Base-by-base conservation (phyloP, 192 early-diverging fungal species). In the Gorgonomyces haynaldii region DNA sequence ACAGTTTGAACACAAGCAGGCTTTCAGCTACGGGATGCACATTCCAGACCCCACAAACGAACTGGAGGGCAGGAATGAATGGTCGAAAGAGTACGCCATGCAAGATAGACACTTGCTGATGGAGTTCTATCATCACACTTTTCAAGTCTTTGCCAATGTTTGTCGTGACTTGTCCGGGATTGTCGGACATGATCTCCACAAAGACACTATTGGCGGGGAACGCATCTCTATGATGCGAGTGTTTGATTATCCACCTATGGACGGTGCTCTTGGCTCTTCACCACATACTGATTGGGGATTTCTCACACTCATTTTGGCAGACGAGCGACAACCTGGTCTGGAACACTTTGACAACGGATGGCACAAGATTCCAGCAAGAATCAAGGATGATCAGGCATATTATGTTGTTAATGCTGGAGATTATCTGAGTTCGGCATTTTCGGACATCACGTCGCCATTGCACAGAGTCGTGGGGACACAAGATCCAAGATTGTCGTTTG, bases 341-440 rank as follows among this genome's bases (percentile, higher is more conserved):
- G 72, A 80, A 29, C 45, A 46, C 21, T 26, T 50, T 22, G 55
- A 64, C 13, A 62, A 49, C 16, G 31, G 38, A 19, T 78, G 75
- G 72, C 44, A 58, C 4, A 70, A 78, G 23, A 58, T 79, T 32
- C 53, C 60, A 9, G 65, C 62, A 24, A 66, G 60, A 12, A 25
- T 35, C 5, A 16, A 3, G 2, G 43, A 32, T 53, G 16, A 15
- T 16, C 21, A 24, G 8, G 1, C 28, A 4, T 46, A 22, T 15
- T 60, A 74, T 13, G 60, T 82, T 30, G 71, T 81, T 49, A 81
- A 79, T 39, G 74, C 63, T 20, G 79, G 79, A 5, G 79, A 81
- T 49, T 81, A 76, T 44, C 47, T 79, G 25, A 23, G 21, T 21
- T 23, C 24, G 39, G 39, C 39, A 22, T n/a, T n/a, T n/a, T 72